phyloP scores from a whole-genome alignment of 1,139 yeast genomes.

The Candida sp. region DNA sequence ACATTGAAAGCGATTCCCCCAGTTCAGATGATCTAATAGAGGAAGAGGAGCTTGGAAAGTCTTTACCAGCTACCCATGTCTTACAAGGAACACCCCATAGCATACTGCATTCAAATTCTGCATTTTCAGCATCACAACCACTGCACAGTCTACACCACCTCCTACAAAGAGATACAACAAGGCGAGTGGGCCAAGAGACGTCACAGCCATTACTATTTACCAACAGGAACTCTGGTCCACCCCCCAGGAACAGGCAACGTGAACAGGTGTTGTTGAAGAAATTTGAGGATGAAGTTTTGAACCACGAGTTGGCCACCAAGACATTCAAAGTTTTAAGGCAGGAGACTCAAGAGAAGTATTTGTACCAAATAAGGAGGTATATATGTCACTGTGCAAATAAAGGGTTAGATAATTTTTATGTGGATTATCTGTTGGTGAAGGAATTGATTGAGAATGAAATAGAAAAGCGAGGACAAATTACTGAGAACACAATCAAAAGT shows the following conservation, averaged over 20 bases:
- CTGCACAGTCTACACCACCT: background rate
- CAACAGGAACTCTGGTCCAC: background rate
- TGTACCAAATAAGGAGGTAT: conserved; percentile 14
- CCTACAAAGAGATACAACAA: background rate
- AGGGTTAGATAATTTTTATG: conserved; percentile 13
- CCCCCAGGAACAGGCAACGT: background rate
- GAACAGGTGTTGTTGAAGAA: conserved; percentile 10
- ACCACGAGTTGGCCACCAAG: conserved; percentile 9
- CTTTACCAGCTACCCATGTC: background rate
- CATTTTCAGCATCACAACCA: background rate
- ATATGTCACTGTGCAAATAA: conserved; percentile 14
- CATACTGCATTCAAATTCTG: background rate
- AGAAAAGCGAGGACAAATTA: conserved; percentile 9
- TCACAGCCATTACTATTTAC: background rate
- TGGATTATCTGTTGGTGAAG: conserved; percentile 10
- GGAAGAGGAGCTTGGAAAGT: background rate
- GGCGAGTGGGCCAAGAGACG: background rate
- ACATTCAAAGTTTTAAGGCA: conserved; percentile 5
- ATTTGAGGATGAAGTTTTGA: conserved; percentile 13
- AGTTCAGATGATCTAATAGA: background rate
- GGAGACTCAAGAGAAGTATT: conserved; percentile 13
- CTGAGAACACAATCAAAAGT: conserved; percentile 13
- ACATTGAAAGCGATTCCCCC: background rate
- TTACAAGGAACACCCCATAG: background rate
- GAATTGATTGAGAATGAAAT: conserved; percentile 11